A percentile compares a stretch with the other conserved stretches of the same genome.
Evolutionary conservation across 129 eudicot genomes (phyloP).

Genomic region (Cynara cardunculus): DNA sequence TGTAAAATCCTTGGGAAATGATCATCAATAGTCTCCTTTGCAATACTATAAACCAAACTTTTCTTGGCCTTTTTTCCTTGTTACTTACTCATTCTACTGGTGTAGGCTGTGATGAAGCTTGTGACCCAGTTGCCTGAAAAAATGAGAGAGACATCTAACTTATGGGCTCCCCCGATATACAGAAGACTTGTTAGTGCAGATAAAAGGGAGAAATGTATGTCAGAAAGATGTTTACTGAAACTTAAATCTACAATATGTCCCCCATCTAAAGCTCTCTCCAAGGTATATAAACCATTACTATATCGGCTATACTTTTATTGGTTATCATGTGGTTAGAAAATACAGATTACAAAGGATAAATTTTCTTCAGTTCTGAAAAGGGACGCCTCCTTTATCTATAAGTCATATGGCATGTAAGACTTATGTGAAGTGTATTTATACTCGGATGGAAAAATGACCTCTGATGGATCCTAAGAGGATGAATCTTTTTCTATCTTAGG

Average conservation of each 20-base stretch:
- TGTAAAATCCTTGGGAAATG: not conserved
- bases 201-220: conserved; percentile 82
- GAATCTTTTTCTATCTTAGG: too few relatives aligned
- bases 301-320: not conserved
- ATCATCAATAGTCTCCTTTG: not conserved
- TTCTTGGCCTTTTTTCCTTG: not conserved
- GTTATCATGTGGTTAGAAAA: not conserved
- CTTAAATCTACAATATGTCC: conserved; percentile 45
- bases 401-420: not conserved
- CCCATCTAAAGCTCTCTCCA: conserved; percentile 62
- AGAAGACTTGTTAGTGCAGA: conserved; percentile 77
- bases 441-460: too few relatives aligned
- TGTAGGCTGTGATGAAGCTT: conserved; percentile 69
- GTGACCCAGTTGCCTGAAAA: conserved; percentile 52
- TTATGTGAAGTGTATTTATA: not conserved
- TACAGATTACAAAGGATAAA: not conserved
- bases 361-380: not conserved
- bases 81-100: not conserved
- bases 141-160: conserved; percentile 62
- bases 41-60: not conserved
- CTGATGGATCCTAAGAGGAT: too few relatives aligned
- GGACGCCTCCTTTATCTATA: not conserved
- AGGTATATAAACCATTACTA: conserved; percentile 35
- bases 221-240: conserved; percentile 74
- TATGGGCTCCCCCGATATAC: conserved; percentile 82